A percentile compares a stretch with the other conserved stretches of the same genome.
Conservation (phyloP, 495 filamentous ascomycete species). For the Penicillium maclennaniae region DNA sequence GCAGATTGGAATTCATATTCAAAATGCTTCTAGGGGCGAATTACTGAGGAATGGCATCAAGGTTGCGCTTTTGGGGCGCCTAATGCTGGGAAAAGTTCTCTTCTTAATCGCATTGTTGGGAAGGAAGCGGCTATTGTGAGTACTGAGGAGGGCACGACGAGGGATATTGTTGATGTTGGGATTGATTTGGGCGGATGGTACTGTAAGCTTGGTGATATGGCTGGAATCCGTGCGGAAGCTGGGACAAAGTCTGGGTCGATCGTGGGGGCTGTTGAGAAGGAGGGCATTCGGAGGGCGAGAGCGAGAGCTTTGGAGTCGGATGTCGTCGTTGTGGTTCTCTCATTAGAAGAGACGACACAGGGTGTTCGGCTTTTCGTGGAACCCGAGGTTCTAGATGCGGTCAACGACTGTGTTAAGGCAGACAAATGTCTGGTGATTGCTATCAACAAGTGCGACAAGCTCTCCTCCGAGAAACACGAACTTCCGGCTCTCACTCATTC, state of each 20-base stretch:
- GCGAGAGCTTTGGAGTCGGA: conserved; percentile 78
- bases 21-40: conserved; percentile 79
- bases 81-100: conserved; percentile 91
- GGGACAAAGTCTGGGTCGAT: conserved; percentile 6
- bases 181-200: conserved; percentile 87
- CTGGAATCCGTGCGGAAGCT: conserved; percentile 63
- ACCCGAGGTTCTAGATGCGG: conserved; percentile 55
- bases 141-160: conserved; percentile 82
- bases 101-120: conserved; percentile 89
- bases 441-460: conserved; percentile 77
- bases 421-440: conserved; percentile 64
- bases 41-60: conserved; percentile 80
- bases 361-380: conserved; percentile 44
- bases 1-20: conserved; percentile 62
- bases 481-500: conserved; percentile 17
- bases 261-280: conserved; percentile 70
- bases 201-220: conserved; percentile 87
- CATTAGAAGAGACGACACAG: conserved; percentile 50
- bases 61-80: conserved; percentile 81
- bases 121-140: conserved; percentile 94
- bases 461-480: conserved; percentile 23
- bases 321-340: conserved; percentile 76
- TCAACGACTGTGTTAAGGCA: conserved; percentile 49
- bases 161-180: conserved; percentile 90
- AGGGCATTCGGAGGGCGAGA: conserved; percentile 86